Evolutionary conservation across 306 rosid genomes (phyloP).

Genomic region (Vigna hirtella): DNA sequence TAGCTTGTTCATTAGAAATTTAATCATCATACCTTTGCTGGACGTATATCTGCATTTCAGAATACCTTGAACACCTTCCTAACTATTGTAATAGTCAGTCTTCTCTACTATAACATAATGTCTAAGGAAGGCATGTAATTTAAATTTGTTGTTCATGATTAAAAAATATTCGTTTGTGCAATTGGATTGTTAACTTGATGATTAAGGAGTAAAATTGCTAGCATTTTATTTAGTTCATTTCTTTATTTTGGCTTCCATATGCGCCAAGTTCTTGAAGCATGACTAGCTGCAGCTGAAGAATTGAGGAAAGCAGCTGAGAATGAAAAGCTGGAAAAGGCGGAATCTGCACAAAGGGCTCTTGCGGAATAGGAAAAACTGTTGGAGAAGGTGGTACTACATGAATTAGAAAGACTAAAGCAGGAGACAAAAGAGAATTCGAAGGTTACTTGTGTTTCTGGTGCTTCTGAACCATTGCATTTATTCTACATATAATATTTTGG

Average conservation of each 20-base stretch:
- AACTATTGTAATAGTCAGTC: constrained; percentile 13
- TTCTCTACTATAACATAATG: not conserved
- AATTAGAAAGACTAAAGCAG: constrained; percentile 59
- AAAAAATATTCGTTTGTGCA: constrained; percentile 12
- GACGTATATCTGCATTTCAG: constrained; percentile 2
- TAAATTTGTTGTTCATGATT: not conserved
- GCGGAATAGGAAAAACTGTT: constrained; percentile 73
- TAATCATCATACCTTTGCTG: constrained; percentile 1
- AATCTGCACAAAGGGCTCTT: constrained; percentile 61
- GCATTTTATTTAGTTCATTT: constrained; percentile 19
- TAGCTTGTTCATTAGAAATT: not conserved
- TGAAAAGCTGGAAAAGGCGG: constrained; percentile 74
- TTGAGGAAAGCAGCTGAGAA: constrained; percentile 66
- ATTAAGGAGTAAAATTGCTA: not conserved
- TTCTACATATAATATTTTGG: not conserved
- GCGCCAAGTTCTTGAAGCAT: constrained; percentile 65
- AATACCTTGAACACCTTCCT: constrained; percentile 23
- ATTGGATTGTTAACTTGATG: constrained; percentile 11
- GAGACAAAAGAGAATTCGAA: constrained; percentile 83
- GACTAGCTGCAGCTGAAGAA: constrained; percentile 69
- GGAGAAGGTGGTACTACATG: constrained; percentile 70
- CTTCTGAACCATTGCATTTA: constrained; percentile 29
- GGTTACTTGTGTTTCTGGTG: constrained; percentile 52
- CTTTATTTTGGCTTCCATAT: constrained; percentile 56
- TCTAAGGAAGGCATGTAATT: not conserved